phyloP scores from a whole-genome alignment of 1,284 basidiomycete species.

The Melanopsichium pennsylvanicum region DNA sequence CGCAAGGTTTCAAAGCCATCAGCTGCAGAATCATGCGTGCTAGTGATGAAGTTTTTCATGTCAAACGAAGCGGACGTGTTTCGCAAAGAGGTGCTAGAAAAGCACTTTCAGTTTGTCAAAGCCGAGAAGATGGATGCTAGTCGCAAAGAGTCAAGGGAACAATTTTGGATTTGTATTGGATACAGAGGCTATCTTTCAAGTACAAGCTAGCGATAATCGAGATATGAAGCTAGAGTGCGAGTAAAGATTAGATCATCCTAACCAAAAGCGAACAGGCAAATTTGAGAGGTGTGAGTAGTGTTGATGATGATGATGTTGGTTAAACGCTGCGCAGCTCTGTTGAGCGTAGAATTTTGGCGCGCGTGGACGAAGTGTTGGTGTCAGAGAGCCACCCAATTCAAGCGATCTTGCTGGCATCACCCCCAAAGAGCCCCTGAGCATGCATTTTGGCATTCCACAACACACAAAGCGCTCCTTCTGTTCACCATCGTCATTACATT shows the following conservation, averaged over 20 bases:
- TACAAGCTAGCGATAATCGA: no score
- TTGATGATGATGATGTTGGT: neutral
- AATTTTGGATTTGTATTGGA: constrained; percentile 58
- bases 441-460: neutral
- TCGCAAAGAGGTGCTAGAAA: constrained; percentile 45
- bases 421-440: constrained; percentile 7
- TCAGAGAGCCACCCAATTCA: no score
- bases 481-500: neutral
- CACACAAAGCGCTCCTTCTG: neutral
- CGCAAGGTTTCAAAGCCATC: constrained; percentile 5
- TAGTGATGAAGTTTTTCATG: constrained; percentile 57
- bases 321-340: constrained; percentile 24
- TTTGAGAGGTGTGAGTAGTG: no score
- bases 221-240: no score
- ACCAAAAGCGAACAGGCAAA: no score
- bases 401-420: constrained; percentile 11
- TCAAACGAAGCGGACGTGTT: constrained; percentile 52
- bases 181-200: constrained; percentile 26
- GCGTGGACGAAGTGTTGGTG: constrained; percentile 15
- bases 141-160: constrained; percentile 54
- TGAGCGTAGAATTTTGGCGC: neutral
- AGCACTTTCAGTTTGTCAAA: constrained; percentile 47
- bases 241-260: no score
- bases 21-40: constrained; percentile 20
- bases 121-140: constrained; percentile 57